Percentiles rank a stretch among this genome's conserved stretches.
Evolutionary conservation across 176 grass and related monocot species (phyloP).

Genomic region (Ensete ventricosum): DNA sequence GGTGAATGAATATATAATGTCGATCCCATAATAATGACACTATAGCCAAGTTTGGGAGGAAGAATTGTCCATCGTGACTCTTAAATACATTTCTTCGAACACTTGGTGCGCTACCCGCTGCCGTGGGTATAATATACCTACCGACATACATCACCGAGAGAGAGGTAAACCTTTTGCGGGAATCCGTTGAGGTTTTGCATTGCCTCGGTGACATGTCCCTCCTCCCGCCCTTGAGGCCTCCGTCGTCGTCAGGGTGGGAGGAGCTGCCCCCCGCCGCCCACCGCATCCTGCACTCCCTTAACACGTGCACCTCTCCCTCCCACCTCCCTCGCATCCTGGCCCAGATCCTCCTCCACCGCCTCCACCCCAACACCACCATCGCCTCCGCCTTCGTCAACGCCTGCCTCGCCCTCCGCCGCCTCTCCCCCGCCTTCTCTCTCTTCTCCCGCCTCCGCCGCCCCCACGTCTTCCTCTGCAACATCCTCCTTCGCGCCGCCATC

Average conservation of each 20-base stretch:
- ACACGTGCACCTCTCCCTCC: conserved; percentile 23
- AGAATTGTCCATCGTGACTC: no score
- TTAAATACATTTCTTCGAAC: no score
- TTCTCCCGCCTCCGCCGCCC: conserved; percentile 22
- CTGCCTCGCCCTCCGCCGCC: conserved; percentile 8
- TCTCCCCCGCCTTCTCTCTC: conserved; percentile 19
- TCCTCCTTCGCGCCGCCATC: conserved; percentile 8
- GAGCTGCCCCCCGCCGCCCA: conserved; percentile 21
- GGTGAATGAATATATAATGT: no score
- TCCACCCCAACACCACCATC: conserved; percentile 47
- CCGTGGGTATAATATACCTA: no score
- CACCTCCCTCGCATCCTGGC: conserved; percentile 29
- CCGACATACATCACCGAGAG: no score
- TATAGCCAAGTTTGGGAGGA: no score
- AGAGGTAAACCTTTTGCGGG: no score
- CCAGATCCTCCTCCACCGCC: conserved; percentile 35
- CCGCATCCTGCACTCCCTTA: conserved; percentile 35
- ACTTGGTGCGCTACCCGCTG: no score
- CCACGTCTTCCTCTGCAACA: conserved; percentile 26
- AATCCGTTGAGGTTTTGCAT: no score
- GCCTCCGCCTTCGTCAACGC: conserved; percentile 31
- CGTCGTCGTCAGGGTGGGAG: conserved; percentile 14
- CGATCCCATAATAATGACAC: no score
- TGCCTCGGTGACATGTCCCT: background rate
- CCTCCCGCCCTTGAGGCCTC: conserved; percentile 23